Base-by-base conservation (phyloP, 495 filamentous ascomycete species). In the Xylaria grammica region DNA sequence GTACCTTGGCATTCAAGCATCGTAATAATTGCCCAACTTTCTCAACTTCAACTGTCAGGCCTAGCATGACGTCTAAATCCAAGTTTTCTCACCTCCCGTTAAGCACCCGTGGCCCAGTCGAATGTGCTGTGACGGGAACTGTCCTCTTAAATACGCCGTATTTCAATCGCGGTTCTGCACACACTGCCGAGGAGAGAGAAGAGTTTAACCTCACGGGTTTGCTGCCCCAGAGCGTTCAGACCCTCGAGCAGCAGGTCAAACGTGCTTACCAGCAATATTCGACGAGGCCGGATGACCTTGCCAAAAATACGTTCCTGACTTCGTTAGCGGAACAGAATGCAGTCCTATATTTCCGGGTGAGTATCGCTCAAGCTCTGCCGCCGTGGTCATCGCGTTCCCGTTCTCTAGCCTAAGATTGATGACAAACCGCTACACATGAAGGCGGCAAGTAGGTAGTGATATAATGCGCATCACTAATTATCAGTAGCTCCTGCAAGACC, bases 281-380 rank as follows among this genome's bases (percentile, higher is more conserved):
- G 42, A 84, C 79, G 19, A 78, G 85, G 8, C 88, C 92, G 85
- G 87, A 87, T 19, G 87, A 87, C 69, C 82, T 96, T 82, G 87
- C 90, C 15, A 91, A 91, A 77, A 93, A 95, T 66, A 93, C 91
- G 0, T 96, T 91, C 72, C 83, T 96, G 85, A 90, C 89, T 0
- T 93, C 90, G 65, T 82, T 96, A 83, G 92, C 91, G 72, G 86
- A 90, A 59, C 93, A 97, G 75, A 96, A 93, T 78, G 82, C 89
- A 53, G 90, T 93, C 7, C 74, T 94, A 9, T 94, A 88, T 68
- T 94, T 89, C 68, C 86, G 79, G 71, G 89, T 89, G 70, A 70
- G 69, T n/a, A 38, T 11, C 20, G 13, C 22, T 50, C 2, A 9
- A 4, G 4, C 11, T 36, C 40, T n/a, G n/a, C 22, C 44, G 7